phyloP scores from a whole-genome alignment of 192 early-diverging fungal genomes.

The Mortierella claussenii region DNA sequence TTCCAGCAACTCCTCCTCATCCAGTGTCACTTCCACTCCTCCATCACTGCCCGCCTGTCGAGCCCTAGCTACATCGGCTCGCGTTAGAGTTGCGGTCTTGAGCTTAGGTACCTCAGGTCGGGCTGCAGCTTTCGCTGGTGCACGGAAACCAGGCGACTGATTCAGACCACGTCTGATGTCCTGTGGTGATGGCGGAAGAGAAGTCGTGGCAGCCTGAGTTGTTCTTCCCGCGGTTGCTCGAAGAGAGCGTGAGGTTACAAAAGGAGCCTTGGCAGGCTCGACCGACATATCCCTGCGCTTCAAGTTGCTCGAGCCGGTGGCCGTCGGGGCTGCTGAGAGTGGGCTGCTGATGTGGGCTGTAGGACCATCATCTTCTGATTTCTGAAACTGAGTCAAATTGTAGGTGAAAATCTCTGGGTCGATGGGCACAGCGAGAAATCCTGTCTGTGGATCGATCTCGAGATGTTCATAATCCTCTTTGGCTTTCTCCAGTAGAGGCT shows the following conservation, averaged over 20 bases:
- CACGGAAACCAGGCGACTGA: constrained; percentile 24
- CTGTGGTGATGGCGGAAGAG: background rate
- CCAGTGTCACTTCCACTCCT: constrained; percentile 1
- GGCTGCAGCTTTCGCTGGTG: background rate
- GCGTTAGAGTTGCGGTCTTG: constrained; percentile 44
- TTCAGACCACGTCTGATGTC: constrained; percentile 1
- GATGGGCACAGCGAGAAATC: constrained; percentile 55
- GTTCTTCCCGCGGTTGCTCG: constrained; percentile 17
- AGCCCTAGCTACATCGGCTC: constrained; percentile 35
- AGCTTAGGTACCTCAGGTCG: constrained; percentile 31
- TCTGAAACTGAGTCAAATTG: constrained; percentile 43
- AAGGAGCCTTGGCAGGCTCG: constrained; percentile 8
- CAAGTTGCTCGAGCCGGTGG: background rate
- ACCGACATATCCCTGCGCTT: background rate
- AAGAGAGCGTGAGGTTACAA: constrained; percentile 11
- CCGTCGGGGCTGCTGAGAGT: background rate
- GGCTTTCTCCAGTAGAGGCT: constrained; percentile 54
- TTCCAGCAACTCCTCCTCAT: constrained; percentile 25
- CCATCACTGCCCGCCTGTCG: constrained; percentile 13
- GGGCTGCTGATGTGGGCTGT: background rate
- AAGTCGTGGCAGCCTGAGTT: background rate
- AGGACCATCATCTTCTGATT: constrained; percentile 17
- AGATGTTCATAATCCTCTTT: constrained; percentile 56
- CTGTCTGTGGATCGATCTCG: constrained; percentile 48
- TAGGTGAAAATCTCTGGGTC: constrained; percentile 66